Evolutionary conservation across 208 protist genomes (phyloP), one percentile per base, ranked within the genome.

Genomic region (Leptomonas pyrrhocoris): DNA sequence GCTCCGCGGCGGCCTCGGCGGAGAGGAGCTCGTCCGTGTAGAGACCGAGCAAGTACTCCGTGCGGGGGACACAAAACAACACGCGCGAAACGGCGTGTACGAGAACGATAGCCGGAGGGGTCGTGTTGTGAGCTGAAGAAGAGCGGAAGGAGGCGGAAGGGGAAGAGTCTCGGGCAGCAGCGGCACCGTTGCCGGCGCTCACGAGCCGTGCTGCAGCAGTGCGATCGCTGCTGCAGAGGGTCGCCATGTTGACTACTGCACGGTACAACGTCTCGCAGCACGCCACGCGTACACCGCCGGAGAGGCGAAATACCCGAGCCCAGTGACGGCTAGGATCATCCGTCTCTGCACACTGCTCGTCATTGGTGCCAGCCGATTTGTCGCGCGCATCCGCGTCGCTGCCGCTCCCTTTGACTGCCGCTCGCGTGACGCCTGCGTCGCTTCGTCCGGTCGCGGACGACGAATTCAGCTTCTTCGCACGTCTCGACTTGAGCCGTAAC

Each of bases 1-100:
- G 66, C 51, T 70, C 66, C 25, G 68, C 45, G 4, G 48, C 43
- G 4, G 34, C 50, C 12, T 65, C 45, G 8, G 40, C 30, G 28
- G 36, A 31, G 31, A 43, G 42, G 38, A 36, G 12, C 0, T 16
- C 63, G 43, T 77, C 72, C 11, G 64, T 62, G 43, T 72, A 68
- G 25, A 50, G 28, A 0, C 42, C 60, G 7, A 84, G 63, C 5
- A 92, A 48, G 42, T 87, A 90, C 54, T 93, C 83, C 12, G 77
- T 78, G 12, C 88, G 84, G 7, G 84, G 43, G 0, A 90, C 31
- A 7, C 79, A 69, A 51, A 82, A 85, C 27, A 84, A 81, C 2
- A 73, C 48, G 13, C 64, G 57, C 8, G 75, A 48, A 6, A 88
- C 65, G 13, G 51, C 38, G 2, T 55, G 19, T 15, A 90, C 19